These are phyloP conservation scores for Litsea cubeba DNA, from an alignment of 164 flowering plant genomes.

Conservation along the genomic window DNA sequence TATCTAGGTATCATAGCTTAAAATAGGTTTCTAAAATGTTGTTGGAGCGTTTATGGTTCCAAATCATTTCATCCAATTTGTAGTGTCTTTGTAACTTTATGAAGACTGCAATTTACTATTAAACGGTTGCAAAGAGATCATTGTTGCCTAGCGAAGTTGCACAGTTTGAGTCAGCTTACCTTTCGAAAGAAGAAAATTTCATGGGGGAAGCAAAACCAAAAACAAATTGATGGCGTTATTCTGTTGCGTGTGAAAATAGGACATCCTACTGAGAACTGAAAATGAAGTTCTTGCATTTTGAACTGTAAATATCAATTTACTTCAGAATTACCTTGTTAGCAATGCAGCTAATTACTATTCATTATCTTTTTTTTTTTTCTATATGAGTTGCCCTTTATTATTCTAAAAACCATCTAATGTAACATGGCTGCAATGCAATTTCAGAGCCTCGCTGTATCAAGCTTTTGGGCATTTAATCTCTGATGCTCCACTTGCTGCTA, in stretches of 20 bases:
- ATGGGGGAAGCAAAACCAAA: neutral
- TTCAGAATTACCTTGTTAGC: neutral
- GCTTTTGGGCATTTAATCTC: constrained; percentile 69
- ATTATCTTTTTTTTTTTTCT: neutral
- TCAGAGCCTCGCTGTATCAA: constrained; percentile 64
- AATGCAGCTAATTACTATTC: neutral
- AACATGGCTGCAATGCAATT: constrained; percentile 8
- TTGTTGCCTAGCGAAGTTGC: neutral
- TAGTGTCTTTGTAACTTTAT: neutral
- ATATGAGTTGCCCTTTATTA: neutral
- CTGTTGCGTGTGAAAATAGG: neutral
- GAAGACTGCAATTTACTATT: neutral
- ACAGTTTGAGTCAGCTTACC: neutral
- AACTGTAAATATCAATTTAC: neutral
- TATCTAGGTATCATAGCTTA: too few relatives aligned
- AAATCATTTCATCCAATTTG: too few relatives aligned
- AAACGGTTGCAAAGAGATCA: neutral
- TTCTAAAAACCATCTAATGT: neutral
- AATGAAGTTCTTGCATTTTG: neutral
- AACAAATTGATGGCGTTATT: neutral
- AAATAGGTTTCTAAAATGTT: too few relatives aligned
- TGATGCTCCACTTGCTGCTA: constrained; percentile 58
- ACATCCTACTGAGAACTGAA: neutral
- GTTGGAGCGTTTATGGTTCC: too few relatives aligned
- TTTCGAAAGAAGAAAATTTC: too few relatives aligned